Conservation (phyloP, 345 rosid genomes). For the Arabis hirsuta region DNA sequence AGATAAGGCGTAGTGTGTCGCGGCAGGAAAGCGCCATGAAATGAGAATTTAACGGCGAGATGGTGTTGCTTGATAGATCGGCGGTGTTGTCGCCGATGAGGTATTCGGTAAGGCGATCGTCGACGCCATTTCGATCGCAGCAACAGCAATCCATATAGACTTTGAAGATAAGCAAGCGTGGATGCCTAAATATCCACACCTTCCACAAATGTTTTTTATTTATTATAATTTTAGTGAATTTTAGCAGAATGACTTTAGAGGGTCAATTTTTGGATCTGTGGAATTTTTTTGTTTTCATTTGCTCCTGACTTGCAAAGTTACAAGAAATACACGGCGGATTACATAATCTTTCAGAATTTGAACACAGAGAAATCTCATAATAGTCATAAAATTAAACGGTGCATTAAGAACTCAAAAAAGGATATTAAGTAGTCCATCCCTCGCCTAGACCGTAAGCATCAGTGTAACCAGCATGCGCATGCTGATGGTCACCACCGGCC, state of each 20-base stretch:
- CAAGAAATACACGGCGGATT: neutral
- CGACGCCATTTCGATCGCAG: conserved; percentile 51
- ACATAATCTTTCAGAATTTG: conserved; percentile 5
- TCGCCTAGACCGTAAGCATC: conserved; percentile 55
- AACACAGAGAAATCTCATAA: neutral
- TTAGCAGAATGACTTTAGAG: too few species aligned
- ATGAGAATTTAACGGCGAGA: conserved; percentile 62
- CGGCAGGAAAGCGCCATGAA: conserved; percentile 59
- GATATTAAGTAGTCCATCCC: conserved; percentile 51
- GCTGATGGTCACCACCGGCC: conserved; percentile 49
- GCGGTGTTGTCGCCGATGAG: conserved; percentile 12
- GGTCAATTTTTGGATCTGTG: too few species aligned
- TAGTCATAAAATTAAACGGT: neutral
- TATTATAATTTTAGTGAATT: too few species aligned
- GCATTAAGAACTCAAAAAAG: conserved; percentile 2
- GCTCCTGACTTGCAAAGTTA: conserved; percentile 7
- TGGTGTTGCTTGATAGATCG: conserved; percentile 30
- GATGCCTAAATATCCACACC: neutral
- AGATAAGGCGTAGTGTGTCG: conserved; percentile 71
- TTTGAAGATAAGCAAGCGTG: conserved; percentile 8
- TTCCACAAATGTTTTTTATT: too few species aligned
- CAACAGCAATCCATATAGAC: conserved; percentile 57
- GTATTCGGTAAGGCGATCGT: conserved; percentile 32
- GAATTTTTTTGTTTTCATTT: too few species aligned
- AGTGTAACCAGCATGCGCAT: conserved; percentile 42